Base-by-base conservation (phyloP, 2,329 filamentous ascomycete species). In the Penicillium fuscoglaucum region DNA sequence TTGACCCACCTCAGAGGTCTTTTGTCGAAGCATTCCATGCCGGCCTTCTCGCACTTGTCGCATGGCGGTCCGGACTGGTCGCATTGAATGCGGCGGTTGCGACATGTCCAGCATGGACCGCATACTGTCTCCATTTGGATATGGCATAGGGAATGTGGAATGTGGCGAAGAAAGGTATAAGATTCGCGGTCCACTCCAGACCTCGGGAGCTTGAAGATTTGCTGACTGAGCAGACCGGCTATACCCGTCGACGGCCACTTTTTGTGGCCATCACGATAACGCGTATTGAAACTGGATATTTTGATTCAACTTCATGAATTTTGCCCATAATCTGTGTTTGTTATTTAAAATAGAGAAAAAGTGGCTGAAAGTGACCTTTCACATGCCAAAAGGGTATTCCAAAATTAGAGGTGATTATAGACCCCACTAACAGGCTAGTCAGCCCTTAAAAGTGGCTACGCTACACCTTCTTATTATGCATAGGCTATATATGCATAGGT, bases 1-100 rank as follows among this genome's bases (percentile, higher is more conserved):
- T 71, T 66, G 5, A 74, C 73, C 73, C 73, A 75, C 63, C 71
- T 60, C 4, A 73, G 47, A 6, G 73, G 73, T 21, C 73, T 62
- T 58, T 69, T 70, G 35, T 72, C 67, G 33, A 67, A 63, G 46
- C 73, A 75, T 64, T 74, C 66, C 9, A 74, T 31, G 3, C 70
- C 73, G 10, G 68, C 67, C 40, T 70, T 74, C 39, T 66, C 48
- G 47, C 73, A 75, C 64, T 75, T 75, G 28, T 50, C 55, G 49
- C 73, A 75, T 7, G 73, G 73, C 1, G 54, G 49, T 15, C 62
- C 53, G 6, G 69, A 64, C 51, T 63, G 69, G 52, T 73, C 71
- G 57, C 73, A 75, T 60, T 74, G 70, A 44, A 75, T 68, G 51
- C 68, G 73, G 45, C 73, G 70, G 6, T 65, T 71, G 26, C 72